These are phyloP conservation scores for Adiantum capillusveneris DNA, from an alignment of 75 land plant genomes.

Conservation along the genomic window DNA sequence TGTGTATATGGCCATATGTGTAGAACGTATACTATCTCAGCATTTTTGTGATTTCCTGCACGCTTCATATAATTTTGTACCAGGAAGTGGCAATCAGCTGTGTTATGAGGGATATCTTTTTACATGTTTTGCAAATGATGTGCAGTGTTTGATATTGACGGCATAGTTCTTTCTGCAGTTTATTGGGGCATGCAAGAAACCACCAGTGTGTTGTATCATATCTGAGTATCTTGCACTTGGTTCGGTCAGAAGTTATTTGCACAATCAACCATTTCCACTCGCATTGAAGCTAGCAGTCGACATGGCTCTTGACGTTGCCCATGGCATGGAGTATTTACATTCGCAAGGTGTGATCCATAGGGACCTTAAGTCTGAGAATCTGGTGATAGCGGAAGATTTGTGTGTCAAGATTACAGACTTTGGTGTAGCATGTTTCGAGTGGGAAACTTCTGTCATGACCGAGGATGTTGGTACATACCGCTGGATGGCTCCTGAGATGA, in stretches of 20 bases:
- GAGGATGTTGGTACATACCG: conserved; percentile 48
- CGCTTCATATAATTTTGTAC: too few species aligned
- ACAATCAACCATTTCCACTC: conserved; percentile 27
- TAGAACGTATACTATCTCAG: too few species aligned
- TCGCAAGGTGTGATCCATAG: conserved; percentile 63
- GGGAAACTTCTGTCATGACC: conserved; percentile 1
- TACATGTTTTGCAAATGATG: too few species aligned
- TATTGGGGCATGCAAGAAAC: conserved; percentile 55
- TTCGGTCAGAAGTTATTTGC: conserved; percentile 49
- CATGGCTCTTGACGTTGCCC: conserved; percentile 61
- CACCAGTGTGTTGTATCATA: conserved; percentile 58
- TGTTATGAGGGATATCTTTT: too few species aligned
- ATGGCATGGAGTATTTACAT: conserved; percentile 73
- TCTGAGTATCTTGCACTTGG: conserved; percentile 62
- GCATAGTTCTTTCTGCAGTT: conserved; percentile 46
- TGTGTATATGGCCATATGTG: too few species aligned
- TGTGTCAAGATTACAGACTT: conserved; percentile 65
- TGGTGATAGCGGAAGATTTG: conserved; percentile 56
- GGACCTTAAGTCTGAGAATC: conserved; percentile 60
- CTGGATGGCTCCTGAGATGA: conserved; percentile 81
- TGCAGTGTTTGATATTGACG: too few species aligned
- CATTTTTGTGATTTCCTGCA: too few species aligned
- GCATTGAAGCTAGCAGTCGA: conserved; percentile 7
- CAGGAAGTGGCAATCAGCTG: too few species aligned
- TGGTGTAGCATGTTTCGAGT: conserved; percentile 31